phyloP scores from a whole-genome alignment of 306 rosid genomes.

The Vigna radiata region DNA sequence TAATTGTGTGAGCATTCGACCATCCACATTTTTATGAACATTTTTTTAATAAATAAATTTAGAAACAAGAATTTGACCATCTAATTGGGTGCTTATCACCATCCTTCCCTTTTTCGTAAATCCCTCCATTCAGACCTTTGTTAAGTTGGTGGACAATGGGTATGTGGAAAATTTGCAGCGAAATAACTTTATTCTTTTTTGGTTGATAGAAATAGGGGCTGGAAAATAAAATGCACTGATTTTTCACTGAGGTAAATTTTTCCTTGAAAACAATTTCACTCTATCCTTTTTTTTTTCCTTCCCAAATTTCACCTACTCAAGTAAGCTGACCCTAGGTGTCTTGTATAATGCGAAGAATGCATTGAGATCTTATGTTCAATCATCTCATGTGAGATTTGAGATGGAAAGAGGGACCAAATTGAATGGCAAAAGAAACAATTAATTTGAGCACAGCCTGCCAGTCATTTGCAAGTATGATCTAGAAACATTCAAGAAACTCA shows the following conservation, averaged over 20 bases:
- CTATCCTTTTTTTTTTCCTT: slow-evolving; percentile 14
- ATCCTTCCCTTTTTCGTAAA: not conserved
- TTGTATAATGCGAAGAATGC: not conserved
- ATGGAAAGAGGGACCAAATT: not conserved
- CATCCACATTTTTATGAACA: slow-evolving; percentile 1
- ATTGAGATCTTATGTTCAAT: not conserved
- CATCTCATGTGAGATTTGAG: not conserved
- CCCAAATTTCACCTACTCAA: slow-evolving; percentile 10
- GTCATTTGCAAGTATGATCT: not conserved
- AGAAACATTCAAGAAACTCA: not conserved
- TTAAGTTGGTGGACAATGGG: slow-evolving; percentile 18
- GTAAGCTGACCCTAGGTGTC: not conserved
- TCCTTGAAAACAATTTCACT: not conserved
- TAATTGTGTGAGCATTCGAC: not conserved
- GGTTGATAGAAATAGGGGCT: not conserved
- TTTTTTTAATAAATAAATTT: slow-evolving; percentile 13
- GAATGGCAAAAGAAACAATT: not conserved
- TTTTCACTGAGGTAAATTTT: slow-evolving; percentile 19
- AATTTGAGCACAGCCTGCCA: not conserved
- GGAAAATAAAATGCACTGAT: slow-evolving; percentile 16
- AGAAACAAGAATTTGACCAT: not conserved
- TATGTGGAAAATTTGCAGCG: slow-evolving; percentile 23
- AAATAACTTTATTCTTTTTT: slow-evolving; percentile 8
- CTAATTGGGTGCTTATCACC: not conserved
- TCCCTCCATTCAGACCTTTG: slow-evolving; percentile 19